Evolutionary conservation across 306 rosid species (phyloP).

Genomic region (Sphenostylis stenocarpa): DNA sequence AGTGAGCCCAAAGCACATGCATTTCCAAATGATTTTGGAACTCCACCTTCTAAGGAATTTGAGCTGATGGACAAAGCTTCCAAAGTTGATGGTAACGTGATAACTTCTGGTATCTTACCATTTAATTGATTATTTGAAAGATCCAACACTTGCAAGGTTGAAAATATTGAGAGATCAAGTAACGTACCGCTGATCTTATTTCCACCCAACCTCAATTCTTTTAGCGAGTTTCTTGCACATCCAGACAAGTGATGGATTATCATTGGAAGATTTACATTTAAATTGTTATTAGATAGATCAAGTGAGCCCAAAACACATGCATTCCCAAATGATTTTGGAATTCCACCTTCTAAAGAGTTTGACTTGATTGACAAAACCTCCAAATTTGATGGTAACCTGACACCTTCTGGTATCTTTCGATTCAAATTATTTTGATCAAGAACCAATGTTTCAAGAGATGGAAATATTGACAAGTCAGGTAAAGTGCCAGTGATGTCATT

Average conservation of each 20-base stretch:
- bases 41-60: neutral
- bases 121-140: too few relatives aligned
- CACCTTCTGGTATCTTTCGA: neutral
- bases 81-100: too few relatives aligned
- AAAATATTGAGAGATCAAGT: neutral
- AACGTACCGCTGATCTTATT: slow-evolving; percentile 20
- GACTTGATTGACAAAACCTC: neutral
- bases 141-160: too few relatives aligned
- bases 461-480: neutral
- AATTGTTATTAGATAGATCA: too few relatives aligned
- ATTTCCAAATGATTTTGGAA: too few relatives aligned
- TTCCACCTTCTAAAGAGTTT: neutral
- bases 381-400: neutral
- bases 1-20: neutral
- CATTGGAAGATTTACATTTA: too few relatives aligned
- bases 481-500: slow-evolving; percentile 26
- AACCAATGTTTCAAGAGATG: neutral
- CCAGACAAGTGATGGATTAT: too few relatives aligned
- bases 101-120: too few relatives aligned
- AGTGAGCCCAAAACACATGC: neutral
- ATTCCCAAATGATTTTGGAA: neutral
- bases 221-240: neutral
- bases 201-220: neutral
- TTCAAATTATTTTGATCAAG: neutral
- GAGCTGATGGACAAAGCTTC: too few relatives aligned